Evolutionary conservation across 495 filamentous ascomycete species (phyloP).

Genomic region (Penicillium longicatenatum): DNA sequence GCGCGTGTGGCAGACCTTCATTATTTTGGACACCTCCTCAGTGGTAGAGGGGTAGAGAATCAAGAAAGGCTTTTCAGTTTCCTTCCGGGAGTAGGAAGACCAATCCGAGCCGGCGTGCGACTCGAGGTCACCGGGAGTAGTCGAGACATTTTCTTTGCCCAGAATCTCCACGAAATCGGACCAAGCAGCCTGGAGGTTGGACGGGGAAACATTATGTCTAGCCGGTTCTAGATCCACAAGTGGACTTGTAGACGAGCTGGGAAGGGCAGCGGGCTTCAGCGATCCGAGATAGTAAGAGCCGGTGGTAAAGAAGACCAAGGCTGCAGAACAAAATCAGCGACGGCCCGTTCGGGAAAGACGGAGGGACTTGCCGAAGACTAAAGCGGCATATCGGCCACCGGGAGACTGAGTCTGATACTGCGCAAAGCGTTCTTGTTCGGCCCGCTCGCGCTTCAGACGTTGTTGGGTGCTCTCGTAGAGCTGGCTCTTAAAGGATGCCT

Average conservation of each 20-base stretch:
- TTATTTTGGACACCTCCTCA: conserved; percentile 58
- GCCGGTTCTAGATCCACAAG: conserved; percentile 62
- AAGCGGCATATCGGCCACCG: conserved; percentile 57
- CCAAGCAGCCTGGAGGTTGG: conserved; percentile 92
- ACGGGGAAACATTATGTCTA: conserved; percentile 67
- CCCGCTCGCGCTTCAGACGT: conserved; percentile 73
- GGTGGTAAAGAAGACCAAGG: conserved; percentile 59
- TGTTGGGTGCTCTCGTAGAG: conserved; percentile 80
- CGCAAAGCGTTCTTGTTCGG: conserved; percentile 67
- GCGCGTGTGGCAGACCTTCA: conserved; percentile 63
- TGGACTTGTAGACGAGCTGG: conserved; percentile 71
- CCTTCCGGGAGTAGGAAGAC: conserved; percentile 72
- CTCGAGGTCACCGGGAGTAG: conserved; percentile 62
- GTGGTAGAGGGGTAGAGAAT: conserved; percentile 55
- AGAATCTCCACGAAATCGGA: conserved; percentile 84
- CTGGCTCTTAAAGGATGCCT: conserved; percentile 75
- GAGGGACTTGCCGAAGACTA: conserved; percentile 61
- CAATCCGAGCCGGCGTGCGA: conserved; percentile 83
- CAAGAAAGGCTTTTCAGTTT: conserved; percentile 46
- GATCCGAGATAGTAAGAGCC: conserved; percentile 74
- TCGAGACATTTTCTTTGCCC: conserved; percentile 83
- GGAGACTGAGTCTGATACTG: conserved; percentile 53
- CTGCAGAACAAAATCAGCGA: conserved; percentile 32
- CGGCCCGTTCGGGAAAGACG: neutral
- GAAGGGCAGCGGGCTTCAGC: conserved; percentile 55